phyloP scores from a whole-genome alignment of 1,139 yeast species.

The Taphrina sp. region DNA sequence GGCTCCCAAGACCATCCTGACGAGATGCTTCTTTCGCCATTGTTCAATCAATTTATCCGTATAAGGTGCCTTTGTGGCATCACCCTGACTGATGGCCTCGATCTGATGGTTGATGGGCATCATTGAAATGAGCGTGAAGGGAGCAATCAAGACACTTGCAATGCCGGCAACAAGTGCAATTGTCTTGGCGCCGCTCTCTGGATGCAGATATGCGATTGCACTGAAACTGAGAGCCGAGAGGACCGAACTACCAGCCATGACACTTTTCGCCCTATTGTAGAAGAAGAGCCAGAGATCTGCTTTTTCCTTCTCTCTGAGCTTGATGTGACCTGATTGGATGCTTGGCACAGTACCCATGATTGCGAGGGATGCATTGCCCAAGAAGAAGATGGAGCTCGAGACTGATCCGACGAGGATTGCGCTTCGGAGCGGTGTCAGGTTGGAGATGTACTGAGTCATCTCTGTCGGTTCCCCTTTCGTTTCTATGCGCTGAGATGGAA shows the following conservation, averaged over 20 bases:
- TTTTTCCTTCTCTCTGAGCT: neutral
- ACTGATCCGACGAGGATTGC: constrained; percentile 5
- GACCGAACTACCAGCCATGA: constrained; percentile 1
- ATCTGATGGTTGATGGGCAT: constrained; percentile 14
- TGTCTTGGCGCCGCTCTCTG: neutral
- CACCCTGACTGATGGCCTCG: constrained; percentile 1
- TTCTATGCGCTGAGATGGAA: no score
- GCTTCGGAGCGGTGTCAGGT: constrained; percentile 13
- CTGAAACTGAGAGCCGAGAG: constrained; percentile 1
- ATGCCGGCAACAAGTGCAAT: constrained; percentile 1
- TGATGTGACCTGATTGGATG: neutral
- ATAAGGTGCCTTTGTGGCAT: constrained; percentile 8
- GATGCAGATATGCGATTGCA: constrained; percentile 1
- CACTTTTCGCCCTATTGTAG: constrained; percentile 7
- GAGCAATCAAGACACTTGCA: constrained; percentile 6
- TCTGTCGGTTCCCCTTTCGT: no score
- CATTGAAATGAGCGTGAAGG: constrained; percentile 6
- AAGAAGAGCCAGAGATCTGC: constrained; percentile 9
- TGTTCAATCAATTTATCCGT: constrained; percentile 9
- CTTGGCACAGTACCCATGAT: constrained; percentile 5
- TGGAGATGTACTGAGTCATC: constrained; percentile 13
- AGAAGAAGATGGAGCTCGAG: constrained; percentile 9
- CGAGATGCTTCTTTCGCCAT: constrained; percentile 8
- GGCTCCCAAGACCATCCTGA: constrained; percentile 4
- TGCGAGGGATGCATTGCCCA: constrained; percentile 7